Percentiles rank a stretch among this genome's conserved stretches.
These are phyloP conservation scores for Pezizomycotina sp. DNA, from an alignment of 2,329 filamentous ascomycete genomes.

Conservation along the genomic window DNA sequence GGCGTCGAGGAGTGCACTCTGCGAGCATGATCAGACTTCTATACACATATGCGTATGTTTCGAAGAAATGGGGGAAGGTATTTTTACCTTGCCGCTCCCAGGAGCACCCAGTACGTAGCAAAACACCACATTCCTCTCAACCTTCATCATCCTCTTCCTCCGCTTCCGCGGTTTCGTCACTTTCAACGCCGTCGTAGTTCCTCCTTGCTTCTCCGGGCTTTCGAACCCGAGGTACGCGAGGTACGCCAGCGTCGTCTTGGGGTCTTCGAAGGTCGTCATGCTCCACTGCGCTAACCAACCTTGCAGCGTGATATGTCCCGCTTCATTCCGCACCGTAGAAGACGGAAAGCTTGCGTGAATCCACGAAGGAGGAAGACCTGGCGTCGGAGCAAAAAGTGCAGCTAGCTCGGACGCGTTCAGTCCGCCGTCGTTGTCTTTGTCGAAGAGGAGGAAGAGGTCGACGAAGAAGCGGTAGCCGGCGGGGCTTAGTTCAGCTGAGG, in stretches of 20 bases:
- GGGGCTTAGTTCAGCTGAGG: slow-evolving; percentile 84
- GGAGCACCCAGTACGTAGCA: slow-evolving; percentile 82
- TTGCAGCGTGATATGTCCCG: slow-evolving; percentile 85
- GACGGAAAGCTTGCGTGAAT: slow-evolving; percentile 76
- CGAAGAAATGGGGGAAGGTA: background rate
- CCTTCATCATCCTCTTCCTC: slow-evolving; percentile 60
- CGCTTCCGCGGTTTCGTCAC: slow-evolving; percentile 83
- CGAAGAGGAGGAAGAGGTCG: slow-evolving; percentile 83
- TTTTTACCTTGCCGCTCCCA: slow-evolving; percentile 58
- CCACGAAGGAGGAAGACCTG: slow-evolving; percentile 76
- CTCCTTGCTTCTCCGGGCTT: slow-evolving; percentile 54
- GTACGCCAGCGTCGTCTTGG: slow-evolving; percentile 88
- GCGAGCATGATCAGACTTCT: no score
- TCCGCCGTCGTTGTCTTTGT: slow-evolving; percentile 94
- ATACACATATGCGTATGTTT: background rate
- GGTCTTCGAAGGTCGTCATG: slow-evolving; percentile 96
- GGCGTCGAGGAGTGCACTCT: slow-evolving; percentile 62
- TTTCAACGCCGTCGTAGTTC: slow-evolving; percentile 70
- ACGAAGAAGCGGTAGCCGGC: slow-evolving; percentile 95
- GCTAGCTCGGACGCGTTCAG: slow-evolving; percentile 71
- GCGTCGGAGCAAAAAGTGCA: slow-evolving; percentile 81
- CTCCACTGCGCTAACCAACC: slow-evolving; percentile 99
- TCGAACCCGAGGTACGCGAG: slow-evolving; percentile 94
- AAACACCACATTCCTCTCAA: slow-evolving; percentile 85
- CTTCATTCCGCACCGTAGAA: slow-evolving; percentile 87